phyloP scores from a whole-genome alignment of 768 basidiomycete species.

The Suillus ampliporus region DNA sequence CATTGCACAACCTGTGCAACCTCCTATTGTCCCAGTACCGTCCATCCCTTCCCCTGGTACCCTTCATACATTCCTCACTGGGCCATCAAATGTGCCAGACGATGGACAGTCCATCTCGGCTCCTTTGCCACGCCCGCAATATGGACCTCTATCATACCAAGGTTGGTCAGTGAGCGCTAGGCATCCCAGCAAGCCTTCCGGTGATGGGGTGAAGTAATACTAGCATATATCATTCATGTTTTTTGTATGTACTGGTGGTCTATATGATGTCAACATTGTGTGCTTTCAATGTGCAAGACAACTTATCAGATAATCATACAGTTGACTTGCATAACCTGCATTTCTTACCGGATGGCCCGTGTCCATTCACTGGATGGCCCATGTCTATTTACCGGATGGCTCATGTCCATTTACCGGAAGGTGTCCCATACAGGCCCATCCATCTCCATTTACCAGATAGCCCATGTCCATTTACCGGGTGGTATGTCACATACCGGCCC shows the following conservation, averaged over 20 bases:
- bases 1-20: neutral
- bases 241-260: neutral
- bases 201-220: neutral
- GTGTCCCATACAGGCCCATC: too few relatives aligned
- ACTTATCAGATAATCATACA: too few relatives aligned
- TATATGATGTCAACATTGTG: neutral
- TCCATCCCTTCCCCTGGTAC: too few relatives aligned
- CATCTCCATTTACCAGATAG: too few relatives aligned
- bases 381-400: too few relatives aligned
- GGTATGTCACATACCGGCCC: too few relatives aligned
- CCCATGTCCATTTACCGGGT: too few relatives aligned
- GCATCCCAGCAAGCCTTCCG: neutral
- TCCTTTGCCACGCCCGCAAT: neutral
- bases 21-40: neutral
- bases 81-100: neutral
- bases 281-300: neutral
- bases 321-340: neutral
- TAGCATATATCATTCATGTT: neutral
- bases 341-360: too few relatives aligned
- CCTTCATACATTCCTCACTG: neutral
- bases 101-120: neutral
- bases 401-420: too few relatives aligned
- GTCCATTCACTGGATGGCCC: too few relatives aligned
- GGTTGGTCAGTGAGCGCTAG: neutral
- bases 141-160: neutral